Evolutionary conservation across 306 rosid genomes (phyloP), one percentile per base, ranked within the genome.

Genomic region (Luffa acutangula): DNA sequence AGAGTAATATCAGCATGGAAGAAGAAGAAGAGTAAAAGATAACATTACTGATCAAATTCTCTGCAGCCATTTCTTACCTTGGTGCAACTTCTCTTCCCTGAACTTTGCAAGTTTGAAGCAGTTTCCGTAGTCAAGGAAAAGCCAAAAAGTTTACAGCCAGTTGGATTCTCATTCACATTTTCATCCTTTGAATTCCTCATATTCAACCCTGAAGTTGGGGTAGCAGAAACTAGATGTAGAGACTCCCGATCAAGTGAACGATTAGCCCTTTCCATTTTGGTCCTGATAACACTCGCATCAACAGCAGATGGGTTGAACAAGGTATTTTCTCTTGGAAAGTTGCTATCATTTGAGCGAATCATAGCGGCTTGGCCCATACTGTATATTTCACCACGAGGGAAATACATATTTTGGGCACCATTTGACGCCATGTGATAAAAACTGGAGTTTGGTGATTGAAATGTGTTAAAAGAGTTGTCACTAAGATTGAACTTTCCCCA

Each of bases 21-120:
- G 86, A 90, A 89, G n/a, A 60, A 81, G 83, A 90, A 89, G 82
- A 65, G 79, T 79, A 87, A 83, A 83, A 83, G 85, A 82, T 83
- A 62, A 65, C 85, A 84, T 76, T 78, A 83, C 83, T 80, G 79
- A 53, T 85, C 79, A 83, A 80, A 80, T 87, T 76, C 78, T 83
- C 82, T 79, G 89, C 84, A 85, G 88, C 81, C 83, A 66, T 86
- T 84, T 88, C 89, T 86, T 90, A 91, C 98, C 97, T 94, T 94
- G 69, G 93, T 94, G 87, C 97, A 91, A 81, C 98, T 94, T 79
- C 98, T 89, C 89, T 87, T 94, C 75, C 91, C 81, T 20, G 93
- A 79, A 80, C 75, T 80, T 81, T 88, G 90, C 81, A 87, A 66
- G 81, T 75, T 78, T 41, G 79, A 53, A 14, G 86, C 80, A 8